Evolutionary conservation across 2,329 filamentous ascomycete genomes (phyloP).

Genomic region (Aspergillus sp.): DNA sequence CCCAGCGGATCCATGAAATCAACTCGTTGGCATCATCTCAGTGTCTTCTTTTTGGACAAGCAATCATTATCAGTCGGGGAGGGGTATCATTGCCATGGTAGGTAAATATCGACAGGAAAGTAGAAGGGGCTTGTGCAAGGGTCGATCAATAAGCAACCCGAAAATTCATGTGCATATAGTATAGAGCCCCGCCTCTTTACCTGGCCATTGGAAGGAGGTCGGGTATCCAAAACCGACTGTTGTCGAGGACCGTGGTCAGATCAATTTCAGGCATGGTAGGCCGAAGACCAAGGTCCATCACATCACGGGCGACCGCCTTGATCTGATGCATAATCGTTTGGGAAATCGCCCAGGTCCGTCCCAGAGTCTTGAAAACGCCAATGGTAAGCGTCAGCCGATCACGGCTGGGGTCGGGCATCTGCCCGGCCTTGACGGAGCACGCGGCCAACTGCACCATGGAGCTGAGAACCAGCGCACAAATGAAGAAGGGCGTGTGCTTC

Average conservation of each 20-base stretch:
- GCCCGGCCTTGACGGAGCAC: slow-evolving; percentile 63
- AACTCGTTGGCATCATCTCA: slow-evolving; percentile 3
- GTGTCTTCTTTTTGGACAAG: neutral
- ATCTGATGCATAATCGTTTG: slow-evolving; percentile 71
- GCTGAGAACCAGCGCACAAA: slow-evolving; percentile 74
- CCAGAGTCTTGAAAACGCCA: slow-evolving; percentile 70
- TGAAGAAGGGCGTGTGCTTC: slow-evolving; percentile 81
- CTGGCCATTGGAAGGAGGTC: slow-evolving; percentile 27
- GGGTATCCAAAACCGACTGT: slow-evolving; percentile 37
- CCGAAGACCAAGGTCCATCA: slow-evolving; percentile 52
- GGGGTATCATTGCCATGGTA: slow-evolving; percentile 12
- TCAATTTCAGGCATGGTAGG: slow-evolving; percentile 40
- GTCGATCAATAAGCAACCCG: neutral
- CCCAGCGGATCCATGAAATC: neutral
- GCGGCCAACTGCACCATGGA: slow-evolving; percentile 81
- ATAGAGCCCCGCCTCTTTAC: slow-evolving; percentile 40
- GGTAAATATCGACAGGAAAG: slow-evolving; percentile 7
- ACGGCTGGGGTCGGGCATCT: slow-evolving; percentile 60
- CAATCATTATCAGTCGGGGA: slow-evolving; percentile 4
- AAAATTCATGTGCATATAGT: too few relatives aligned
- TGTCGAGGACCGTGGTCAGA: slow-evolving; percentile 37
- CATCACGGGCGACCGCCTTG: slow-evolving; percentile 75
- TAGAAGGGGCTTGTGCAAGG: neutral
- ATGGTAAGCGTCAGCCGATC: slow-evolving; percentile 79
- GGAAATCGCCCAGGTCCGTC: slow-evolving; percentile 72